A percentile compares a stretch with the other conserved stretches of the same genome.
Evolutionary conservation across 2,329 filamentous ascomycete genomes (phyloP).

Genomic region (Orbilia quercus): DNA sequence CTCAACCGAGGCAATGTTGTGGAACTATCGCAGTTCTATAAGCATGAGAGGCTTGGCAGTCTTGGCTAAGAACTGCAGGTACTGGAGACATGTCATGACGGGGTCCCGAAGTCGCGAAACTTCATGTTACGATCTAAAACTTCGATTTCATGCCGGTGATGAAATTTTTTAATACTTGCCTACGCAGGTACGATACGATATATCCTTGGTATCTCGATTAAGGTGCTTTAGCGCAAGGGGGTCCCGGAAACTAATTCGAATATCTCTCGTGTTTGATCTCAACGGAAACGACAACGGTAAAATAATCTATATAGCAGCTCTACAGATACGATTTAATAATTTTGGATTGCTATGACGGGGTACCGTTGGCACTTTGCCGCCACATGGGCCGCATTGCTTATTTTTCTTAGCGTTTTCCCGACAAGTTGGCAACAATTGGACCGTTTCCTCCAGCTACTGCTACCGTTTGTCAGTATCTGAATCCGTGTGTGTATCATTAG

Average conservation of each 20-base stretch:
- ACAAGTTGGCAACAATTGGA: not conserved
- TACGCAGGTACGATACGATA: not conserved
- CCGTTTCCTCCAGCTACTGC: not conserved
- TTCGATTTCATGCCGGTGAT: constrained; percentile 17
- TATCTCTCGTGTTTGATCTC: constrained; percentile 29
- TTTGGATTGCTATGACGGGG: not conserved
- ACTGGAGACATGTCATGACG: constrained; percentile 39
- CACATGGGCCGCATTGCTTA: not conserved
- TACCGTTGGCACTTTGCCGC: not conserved
- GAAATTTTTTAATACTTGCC: constrained; percentile 9
- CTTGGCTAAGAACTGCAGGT: constrained; percentile 18
- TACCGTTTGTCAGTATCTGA: not conserved
- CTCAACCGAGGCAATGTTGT: constrained; percentile 24
- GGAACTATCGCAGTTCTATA: not conserved
- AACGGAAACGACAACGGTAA: constrained; percentile 17
- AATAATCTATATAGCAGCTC: not conserved
- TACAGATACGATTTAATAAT: constrained; percentile 4
- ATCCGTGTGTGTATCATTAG: constrained; percentile 15
- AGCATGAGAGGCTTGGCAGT: constrained; percentile 22
- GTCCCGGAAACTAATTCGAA: no score
- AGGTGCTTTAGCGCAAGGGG: constrained; percentile 2
- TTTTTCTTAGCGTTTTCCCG: not conserved
- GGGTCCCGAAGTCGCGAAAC: constrained; percentile 13
- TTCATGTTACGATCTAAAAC: not conserved
- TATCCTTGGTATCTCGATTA: not conserved